phyloP scores from a whole-genome alignment of 441 rosid genomes.

The Raphanus hybrid region DNA sequence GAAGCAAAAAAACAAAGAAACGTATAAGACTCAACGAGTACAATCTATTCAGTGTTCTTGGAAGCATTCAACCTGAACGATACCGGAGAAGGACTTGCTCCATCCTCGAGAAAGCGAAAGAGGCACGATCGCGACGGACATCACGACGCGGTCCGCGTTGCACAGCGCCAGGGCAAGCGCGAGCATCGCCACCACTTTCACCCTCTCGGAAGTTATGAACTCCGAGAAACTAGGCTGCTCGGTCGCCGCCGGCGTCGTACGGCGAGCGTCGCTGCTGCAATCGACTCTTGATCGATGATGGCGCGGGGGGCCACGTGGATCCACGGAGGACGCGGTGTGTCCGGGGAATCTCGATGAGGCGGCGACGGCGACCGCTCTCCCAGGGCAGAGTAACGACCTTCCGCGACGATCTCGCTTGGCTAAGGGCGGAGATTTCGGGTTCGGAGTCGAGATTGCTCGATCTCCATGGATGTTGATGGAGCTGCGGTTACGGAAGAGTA shows the following conservation, averaged over 20 bases:
- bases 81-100: slow-evolving; percentile 95
- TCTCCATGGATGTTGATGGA: slow-evolving; percentile 10
- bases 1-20: slow-evolving; percentile 15
- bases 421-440: slow-evolving; percentile 17
- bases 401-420: slow-evolving; percentile 30
- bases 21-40: slow-evolving; percentile 14
- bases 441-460: slow-evolving; percentile 32
- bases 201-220: slow-evolving; percentile 93
- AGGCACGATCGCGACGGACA: slow-evolving; percentile 95
- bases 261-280: slow-evolving; percentile 50
- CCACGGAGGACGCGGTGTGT: background rate
- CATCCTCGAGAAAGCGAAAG: slow-evolving; percentile 82
- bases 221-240: slow-evolving; percentile 61
- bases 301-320: slow-evolving; percentile 23
- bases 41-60: background rate
- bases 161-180: slow-evolving; percentile 85
- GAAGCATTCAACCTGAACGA: slow-evolving; percentile 70
- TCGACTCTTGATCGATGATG: slow-evolving; percentile 53
- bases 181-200: slow-evolving; percentile 91
- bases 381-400: slow-evolving; percentile 9
- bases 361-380: background rate
- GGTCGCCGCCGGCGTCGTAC: slow-evolving; percentile 25
- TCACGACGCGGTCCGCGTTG: slow-evolving; percentile 93
- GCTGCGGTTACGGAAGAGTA: slow-evolving; percentile 1
- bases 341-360: background rate